phyloP scores from a whole-genome alignment of 768 basidiomycete genomes.

The Hypholoma sublateritium region DNA sequence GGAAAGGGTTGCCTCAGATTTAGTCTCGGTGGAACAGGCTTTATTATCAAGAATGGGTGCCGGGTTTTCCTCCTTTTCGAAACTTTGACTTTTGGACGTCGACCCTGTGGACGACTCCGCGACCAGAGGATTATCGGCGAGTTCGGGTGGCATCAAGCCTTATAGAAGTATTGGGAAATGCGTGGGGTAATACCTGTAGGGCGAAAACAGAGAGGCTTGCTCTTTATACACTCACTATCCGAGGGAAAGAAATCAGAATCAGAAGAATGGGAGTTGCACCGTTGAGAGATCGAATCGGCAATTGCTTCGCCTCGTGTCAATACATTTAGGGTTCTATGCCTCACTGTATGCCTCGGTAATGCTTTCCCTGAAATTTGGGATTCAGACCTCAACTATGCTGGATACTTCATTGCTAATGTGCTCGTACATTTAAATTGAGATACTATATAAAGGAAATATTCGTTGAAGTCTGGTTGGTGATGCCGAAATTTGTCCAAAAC shows the following conservation, averaged over 20 bases:
- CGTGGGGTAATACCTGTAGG: neutral
- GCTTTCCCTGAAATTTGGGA: neutral
- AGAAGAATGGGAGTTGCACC: constrained; percentile 19
- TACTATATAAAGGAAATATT: no score
- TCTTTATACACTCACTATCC: constrained; percentile 9
- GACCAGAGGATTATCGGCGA: constrained; percentile 1
- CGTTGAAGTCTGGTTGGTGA: no score
- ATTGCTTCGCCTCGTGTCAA: neutral
- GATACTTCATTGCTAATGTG: no score
- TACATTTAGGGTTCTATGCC: neutral
- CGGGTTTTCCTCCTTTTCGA: constrained; percentile 6
- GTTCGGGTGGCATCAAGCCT: neutral
- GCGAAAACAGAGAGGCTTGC: neutral
- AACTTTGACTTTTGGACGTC: neutral
- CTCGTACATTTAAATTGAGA: no score
- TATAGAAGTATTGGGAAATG: neutral
- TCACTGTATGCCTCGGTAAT: neutral
- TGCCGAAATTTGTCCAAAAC: no score
- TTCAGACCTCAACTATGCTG: neutral
- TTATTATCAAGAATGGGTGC: neutral
- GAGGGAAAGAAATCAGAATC: constrained; percentile 16
- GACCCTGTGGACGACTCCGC: neutral
- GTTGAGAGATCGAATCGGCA: neutral
- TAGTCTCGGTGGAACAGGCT: neutral
- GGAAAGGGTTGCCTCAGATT: neutral